phyloP scores from a whole-genome alignment of 768 basidiomycete species.

The Serpula lacrymans region DNA sequence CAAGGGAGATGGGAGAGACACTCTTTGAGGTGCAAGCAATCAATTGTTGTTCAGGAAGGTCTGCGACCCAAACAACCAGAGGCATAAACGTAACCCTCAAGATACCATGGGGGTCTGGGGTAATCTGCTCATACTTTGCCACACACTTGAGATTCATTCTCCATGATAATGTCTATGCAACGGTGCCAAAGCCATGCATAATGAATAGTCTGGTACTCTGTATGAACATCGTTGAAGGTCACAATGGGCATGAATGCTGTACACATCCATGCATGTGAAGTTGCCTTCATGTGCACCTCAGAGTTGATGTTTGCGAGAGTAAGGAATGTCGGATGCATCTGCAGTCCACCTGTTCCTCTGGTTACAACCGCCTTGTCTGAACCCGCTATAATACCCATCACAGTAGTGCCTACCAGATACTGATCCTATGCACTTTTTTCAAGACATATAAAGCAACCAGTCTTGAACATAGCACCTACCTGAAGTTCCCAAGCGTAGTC shows the following conservation, averaged over 20 bases:
- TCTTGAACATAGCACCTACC: constrained; percentile 10
- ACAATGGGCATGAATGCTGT: constrained; percentile 24
- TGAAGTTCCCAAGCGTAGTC: constrained; percentile 23
- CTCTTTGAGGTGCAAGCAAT: constrained; percentile 8
- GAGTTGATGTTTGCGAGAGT: constrained; percentile 28
- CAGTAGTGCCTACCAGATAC: constrained; percentile 13
- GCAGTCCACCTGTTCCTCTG: constrained; percentile 22
- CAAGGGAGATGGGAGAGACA: constrained; percentile 7
- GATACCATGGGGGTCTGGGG: constrained; percentile 21
- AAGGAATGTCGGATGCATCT: constrained; percentile 27
- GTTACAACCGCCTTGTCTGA: constrained; percentile 34
- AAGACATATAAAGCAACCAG: not conserved
- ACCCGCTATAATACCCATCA: constrained; percentile 21
- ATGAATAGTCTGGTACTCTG: constrained; percentile 18
- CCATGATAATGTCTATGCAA: constrained; percentile 25
- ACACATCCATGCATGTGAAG: constrained; percentile 19
- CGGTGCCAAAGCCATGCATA: constrained; percentile 22
- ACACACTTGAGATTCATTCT: constrained; percentile 27
- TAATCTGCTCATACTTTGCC: constrained; percentile 20
- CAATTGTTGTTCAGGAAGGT: constrained; percentile 8
- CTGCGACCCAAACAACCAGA: constrained; percentile 9
- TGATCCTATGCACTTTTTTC: constrained; percentile 3
- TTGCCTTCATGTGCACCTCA: too few relatives aligned
- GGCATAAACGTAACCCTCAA: constrained; percentile 1
- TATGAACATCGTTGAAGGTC: constrained; percentile 18